These are phyloP conservation scores for Alternaria brassicae DNA, from an alignment of 2,329 filamentous ascomycete genomes.

Conservation along the genomic window DNA sequence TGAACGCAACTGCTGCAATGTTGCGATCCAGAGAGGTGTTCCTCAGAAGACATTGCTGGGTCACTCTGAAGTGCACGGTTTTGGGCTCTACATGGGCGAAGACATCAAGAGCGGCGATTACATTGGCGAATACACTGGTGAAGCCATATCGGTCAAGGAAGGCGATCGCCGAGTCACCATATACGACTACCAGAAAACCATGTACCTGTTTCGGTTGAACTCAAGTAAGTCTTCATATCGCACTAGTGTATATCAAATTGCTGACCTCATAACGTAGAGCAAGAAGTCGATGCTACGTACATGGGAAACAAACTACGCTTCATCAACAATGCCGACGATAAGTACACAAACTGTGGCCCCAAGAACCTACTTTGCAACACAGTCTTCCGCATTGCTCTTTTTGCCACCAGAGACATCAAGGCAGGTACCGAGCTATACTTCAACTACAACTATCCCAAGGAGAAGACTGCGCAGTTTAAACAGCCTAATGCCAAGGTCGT, in stretches of 20 bases:
- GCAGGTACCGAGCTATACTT: constrained; percentile 82
- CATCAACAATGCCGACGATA: constrained; percentile 74
- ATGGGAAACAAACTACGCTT: constrained; percentile 83
- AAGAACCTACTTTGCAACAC: constrained; percentile 76
- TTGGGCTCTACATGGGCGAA: constrained; percentile 76
- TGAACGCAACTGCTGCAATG: constrained; percentile 72
- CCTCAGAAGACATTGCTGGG: constrained; percentile 73
- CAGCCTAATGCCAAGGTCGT: constrained; percentile 25
- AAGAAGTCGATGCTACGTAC: constrained; percentile 73
- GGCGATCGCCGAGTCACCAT: constrained; percentile 73
- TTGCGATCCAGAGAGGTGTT: constrained; percentile 71
- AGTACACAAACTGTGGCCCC: constrained; percentile 67
- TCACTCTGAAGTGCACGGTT: constrained; percentile 74
- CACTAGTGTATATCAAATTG: background rate
- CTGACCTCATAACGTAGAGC: constrained; percentile 38
- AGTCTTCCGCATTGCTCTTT: constrained; percentile 76
- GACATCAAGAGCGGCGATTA: constrained; percentile 73
- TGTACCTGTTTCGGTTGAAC: constrained; percentile 67
- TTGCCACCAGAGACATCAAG: constrained; percentile 69
- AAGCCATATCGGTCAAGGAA: constrained; percentile 74
- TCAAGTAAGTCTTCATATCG: constrained; percentile 36
- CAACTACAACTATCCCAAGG: constrained; percentile 67
- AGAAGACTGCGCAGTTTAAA: constrained; percentile 32
- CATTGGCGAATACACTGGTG: constrained; percentile 81
- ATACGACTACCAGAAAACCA: constrained; percentile 66